Percentiles rank a stretch among this genome's conserved stretches.
These are phyloP conservation scores for Coccomyxa subellipsoidea DNA, from an alignment of 163 green algal species.

Conservation along the genomic window DNA sequence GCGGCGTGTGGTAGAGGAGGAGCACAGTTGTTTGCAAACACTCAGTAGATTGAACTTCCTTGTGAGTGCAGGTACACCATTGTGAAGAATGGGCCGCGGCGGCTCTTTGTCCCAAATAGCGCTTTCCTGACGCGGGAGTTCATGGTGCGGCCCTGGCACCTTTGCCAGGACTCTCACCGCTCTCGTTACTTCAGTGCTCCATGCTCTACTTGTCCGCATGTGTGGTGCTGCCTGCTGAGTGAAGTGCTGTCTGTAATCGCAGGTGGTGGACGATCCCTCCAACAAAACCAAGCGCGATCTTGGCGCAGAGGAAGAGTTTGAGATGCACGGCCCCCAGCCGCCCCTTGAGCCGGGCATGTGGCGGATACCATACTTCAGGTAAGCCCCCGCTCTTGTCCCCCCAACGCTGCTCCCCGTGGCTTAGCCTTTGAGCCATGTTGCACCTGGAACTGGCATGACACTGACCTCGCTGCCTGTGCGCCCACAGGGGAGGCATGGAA, in stretches of 20 bases:
- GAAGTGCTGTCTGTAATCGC: no score
- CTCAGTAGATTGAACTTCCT: no score
- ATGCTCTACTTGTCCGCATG: no score
- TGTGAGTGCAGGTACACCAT: constrained; percentile 50
- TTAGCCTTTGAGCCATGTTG: no score
- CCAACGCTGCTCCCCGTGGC: no score
- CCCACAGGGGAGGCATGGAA: neutral
- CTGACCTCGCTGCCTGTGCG: neutral
- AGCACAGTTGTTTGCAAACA: no score
- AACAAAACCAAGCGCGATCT: constrained; percentile 5
- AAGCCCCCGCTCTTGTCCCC: no score
- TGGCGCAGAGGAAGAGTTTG: neutral
- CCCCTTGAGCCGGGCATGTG: neutral
- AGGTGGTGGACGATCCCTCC: constrained; percentile 2
- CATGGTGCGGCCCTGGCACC: constrained; percentile 62
- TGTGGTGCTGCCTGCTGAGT: no score
- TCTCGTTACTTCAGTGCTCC: no score
- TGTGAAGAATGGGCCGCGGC: constrained; percentile 46
- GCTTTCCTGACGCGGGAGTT: constrained; percentile 66
- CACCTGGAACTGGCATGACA: no score
- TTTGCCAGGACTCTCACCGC: no score
- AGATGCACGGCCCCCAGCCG: neutral
- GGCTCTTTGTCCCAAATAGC: constrained; percentile 65
- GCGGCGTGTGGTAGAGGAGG: no score
- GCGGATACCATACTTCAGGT: neutral